These are phyloP conservation scores for Fusarium sororula DNA, from an alignment of 2,329 filamentous ascomycete species.

Conservation along the genomic window DNA sequence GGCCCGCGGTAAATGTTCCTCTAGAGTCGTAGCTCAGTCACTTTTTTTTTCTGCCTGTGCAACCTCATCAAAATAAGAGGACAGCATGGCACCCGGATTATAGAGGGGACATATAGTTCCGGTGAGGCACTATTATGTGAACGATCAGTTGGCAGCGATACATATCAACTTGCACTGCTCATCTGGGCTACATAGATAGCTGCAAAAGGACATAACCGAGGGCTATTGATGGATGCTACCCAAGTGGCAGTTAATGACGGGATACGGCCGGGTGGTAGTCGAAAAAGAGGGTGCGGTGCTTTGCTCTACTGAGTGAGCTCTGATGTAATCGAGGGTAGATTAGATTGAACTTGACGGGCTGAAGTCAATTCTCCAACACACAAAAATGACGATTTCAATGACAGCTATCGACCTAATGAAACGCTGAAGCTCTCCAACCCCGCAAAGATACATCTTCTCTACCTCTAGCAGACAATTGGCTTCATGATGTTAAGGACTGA, in stretches of 20 bases:
- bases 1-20: conserved; percentile 32
- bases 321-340: conserved; percentile 22
- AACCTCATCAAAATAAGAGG: conserved; percentile 32
- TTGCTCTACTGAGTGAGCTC: conserved; percentile 13
- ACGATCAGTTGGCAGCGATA: neutral
- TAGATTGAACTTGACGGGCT: conserved; percentile 7
- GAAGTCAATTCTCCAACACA: conserved; percentile 24
- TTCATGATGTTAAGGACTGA: conserved; percentile 9
- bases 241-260: conserved; percentile 20
- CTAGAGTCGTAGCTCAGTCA: conserved; percentile 19
- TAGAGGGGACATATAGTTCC: conserved; percentile 12
- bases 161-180: neutral
- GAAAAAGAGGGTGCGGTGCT: conserved; percentile 16
- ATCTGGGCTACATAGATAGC: neutral
- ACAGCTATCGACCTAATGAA: neutral
- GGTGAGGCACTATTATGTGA: neutral
- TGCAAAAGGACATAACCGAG: neutral
- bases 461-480: neutral
- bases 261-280: conserved; percentile 10
- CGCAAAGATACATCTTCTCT: conserved; percentile 6
- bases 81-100: conserved; percentile 18
- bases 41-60: conserved; percentile 19
- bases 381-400: conserved; percentile 7
- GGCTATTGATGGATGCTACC: neutral
- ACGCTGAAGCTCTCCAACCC: conserved; percentile 10